A percentile compares a stretch with the other conserved stretches of the same genome.
phyloP scores from a whole-genome alignment of 371 early-diverging fungal genomes.

The Circinella umbellata region DNA sequence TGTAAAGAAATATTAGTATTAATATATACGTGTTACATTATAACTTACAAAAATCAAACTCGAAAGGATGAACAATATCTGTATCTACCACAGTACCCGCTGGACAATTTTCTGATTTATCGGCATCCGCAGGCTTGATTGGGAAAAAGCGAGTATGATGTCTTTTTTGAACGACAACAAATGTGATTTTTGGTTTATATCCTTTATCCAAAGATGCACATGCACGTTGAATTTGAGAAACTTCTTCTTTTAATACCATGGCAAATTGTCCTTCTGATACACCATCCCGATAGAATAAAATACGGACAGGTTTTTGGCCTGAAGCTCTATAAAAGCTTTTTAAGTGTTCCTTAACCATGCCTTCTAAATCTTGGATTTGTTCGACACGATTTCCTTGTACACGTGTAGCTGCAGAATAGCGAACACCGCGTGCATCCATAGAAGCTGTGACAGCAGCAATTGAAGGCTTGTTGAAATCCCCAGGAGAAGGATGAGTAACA shows the following conservation, averaged over 20 bases:
- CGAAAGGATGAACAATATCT: slow-evolving; percentile 80
- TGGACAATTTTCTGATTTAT: slow-evolving; percentile 48
- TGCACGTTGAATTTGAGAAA: slow-evolving; percentile 73
- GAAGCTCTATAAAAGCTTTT: slow-evolving; percentile 77
- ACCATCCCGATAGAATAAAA: slow-evolving; percentile 95
- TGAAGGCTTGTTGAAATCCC: slow-evolving; percentile 76
- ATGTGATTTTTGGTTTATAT: slow-evolving; percentile 90
- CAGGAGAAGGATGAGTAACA: slow-evolving; percentile 89
- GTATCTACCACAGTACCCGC: slow-evolving; percentile 96
- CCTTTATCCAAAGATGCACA: slow-evolving; percentile 66
- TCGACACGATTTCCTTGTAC: slow-evolving; percentile 87
- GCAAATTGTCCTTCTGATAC: slow-evolving; percentile 95
- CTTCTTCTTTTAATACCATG: slow-evolving; percentile 80
- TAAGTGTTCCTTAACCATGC: slow-evolving; percentile 84
- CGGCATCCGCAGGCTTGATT: slow-evolving; percentile 59
- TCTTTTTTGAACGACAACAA: slow-evolving; percentile 94
- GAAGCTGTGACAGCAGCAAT: slow-evolving; percentile 75
- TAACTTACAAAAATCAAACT: slow-evolving; percentile 82
- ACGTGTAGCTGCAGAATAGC: slow-evolving; percentile 85
- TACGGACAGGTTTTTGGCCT: slow-evolving; percentile 80
- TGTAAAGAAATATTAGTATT: background rate
- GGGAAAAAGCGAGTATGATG: slow-evolving; percentile 97
- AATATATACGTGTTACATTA: too few relatives aligned
- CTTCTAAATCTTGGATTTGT: slow-evolving; percentile 82
- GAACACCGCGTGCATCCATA: slow-evolving; percentile 85